Base-by-base conservation (phyloP, 371 early-diverging fungal genomes). In the Mortierella sp. region DNA sequence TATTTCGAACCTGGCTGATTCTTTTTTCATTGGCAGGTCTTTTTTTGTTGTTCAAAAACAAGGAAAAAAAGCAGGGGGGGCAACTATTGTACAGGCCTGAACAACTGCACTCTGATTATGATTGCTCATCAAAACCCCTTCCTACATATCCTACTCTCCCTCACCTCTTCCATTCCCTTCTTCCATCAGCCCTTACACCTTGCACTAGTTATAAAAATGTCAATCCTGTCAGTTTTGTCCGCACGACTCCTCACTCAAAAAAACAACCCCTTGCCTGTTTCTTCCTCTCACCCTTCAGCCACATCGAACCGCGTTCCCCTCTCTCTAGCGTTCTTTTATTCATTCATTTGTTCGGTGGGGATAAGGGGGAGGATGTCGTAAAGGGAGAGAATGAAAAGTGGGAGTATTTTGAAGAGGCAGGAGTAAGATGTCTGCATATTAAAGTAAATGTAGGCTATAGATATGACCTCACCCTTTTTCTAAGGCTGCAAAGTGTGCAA, bases 231-330 rank as follows among this genome's bases (percentile, higher is more conserved):
- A 57, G 28, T 26, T 26, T 57, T 26, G 26, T 55, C 9, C 57
- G 1, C 9, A 13, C 57, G n/a, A 50, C 50, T 16, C 53, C 31
- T 0, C 26, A 59, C 16, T 28, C 61, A 37, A 64, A 37, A 34
- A 37, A 19, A 24, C 1, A 54, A 6, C 5, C 6, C 5, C 53
- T 19, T n/a, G 21, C 19, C n/a, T 24, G 24, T 50, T 50, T 50
- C 13, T 14, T 50, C 16, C 10, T 2, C 14, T 31, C 14, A 34
- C 61, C 61, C 61, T 61, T 64, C 24, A 24, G 67, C 11, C 67
- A 37, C 40, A 64, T 64, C 67, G 67, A 64, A 64, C 37, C 9
- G 67, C 40, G 67, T 37, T 64, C 67, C 67, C 21, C 67, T 21
- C 31, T 34, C 59, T 14, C 59, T 40, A 2, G 43, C 43, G 43